These are phyloP conservation scores for Omphalotus olearius DNA, from an alignment of 1,284 basidiomycete species.

Conservation along the genomic window DNA sequence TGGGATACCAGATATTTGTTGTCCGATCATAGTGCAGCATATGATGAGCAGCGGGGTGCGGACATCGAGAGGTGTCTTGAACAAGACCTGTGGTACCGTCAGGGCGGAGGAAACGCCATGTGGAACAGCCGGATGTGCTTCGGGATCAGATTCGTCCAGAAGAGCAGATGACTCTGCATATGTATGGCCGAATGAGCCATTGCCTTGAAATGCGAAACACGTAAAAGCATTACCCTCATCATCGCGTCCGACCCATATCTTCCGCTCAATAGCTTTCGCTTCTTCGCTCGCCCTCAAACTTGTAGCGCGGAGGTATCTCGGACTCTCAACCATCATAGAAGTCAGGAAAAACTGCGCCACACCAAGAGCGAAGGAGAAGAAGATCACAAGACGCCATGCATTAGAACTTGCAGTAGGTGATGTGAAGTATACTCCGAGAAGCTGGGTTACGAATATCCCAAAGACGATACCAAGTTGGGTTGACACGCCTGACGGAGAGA, in stretches of 20 bases:
- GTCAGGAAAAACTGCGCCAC: conserved; percentile 56
- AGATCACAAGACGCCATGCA: conserved; percentile 73
- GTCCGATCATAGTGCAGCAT: conserved; percentile 69
- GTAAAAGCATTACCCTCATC: neutral
- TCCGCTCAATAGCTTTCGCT: conserved; percentile 39
- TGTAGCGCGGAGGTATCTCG: conserved; percentile 54
- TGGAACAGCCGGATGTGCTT: conserved; percentile 19
- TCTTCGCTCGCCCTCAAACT: conserved; percentile 34
- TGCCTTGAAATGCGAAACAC: neutral
- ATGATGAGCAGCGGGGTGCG: conserved; percentile 68
- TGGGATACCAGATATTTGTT: conserved; percentile 70
- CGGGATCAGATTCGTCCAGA: conserved; percentile 38
- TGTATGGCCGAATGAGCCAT: neutral
- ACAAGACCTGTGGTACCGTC: conserved; percentile 51
- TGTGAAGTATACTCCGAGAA: conserved; percentile 59
- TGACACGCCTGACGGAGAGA: conserved; percentile 58
- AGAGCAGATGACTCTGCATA: conserved; percentile 31
- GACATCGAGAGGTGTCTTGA: conserved; percentile 43
- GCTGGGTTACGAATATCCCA: conserved; percentile 79
- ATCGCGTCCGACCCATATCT: conserved; percentile 43
- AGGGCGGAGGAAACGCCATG: conserved; percentile 28
- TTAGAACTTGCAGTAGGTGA: conserved; percentile 50
- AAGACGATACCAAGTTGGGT: conserved; percentile 87
- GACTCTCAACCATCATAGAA: conserved; percentile 59
- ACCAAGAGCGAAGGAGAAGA: conserved; percentile 60